Conservation (phyloP, 352 stramenopile genomes). For the Pythium aquatile region DNA sequence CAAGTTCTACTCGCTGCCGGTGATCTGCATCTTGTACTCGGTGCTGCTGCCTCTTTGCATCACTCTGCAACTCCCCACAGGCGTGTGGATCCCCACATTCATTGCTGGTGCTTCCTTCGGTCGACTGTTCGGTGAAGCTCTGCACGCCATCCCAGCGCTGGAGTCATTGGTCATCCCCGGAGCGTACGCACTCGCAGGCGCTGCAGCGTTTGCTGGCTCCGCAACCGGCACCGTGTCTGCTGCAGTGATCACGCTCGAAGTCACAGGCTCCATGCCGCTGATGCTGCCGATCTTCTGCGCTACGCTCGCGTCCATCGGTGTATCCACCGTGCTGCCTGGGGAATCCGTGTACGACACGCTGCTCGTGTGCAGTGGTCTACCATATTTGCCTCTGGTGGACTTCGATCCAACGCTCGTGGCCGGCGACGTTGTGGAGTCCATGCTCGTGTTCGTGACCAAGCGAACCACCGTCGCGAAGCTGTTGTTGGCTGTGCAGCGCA, state of each 20-base stretch:
- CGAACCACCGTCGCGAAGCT: slow-evolving; percentile 66
- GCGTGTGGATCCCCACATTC: slow-evolving; percentile 85
- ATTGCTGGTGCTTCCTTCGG: slow-evolving; percentile 81
- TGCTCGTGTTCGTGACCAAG: slow-evolving; percentile 76
- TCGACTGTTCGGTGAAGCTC: slow-evolving; percentile 68
- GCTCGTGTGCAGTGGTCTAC: slow-evolving; percentile 64
- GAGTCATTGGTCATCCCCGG: slow-evolving; percentile 42
- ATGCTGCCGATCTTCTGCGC: slow-evolving; percentile 83
- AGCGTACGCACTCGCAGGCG: slow-evolving; percentile 77
- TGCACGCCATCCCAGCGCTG: slow-evolving; percentile 24
- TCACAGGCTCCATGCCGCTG: slow-evolving; percentile 79
- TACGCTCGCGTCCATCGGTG: slow-evolving; percentile 61
- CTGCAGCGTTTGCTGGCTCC: slow-evolving; percentile 63
- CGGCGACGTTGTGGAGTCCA: slow-evolving; percentile 67
- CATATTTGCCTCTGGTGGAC: slow-evolving; percentile 83
- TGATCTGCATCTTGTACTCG: slow-evolving; percentile 50
- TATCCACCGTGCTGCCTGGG: slow-evolving; percentile 61
- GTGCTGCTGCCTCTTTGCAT: slow-evolving; percentile 79
- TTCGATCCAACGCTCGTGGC: slow-evolving; percentile 59
- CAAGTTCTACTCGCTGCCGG: slow-evolving; percentile 63
- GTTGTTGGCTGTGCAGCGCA: slow-evolving; percentile 65
- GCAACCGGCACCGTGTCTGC: slow-evolving; percentile 79
- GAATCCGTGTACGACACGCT: slow-evolving; percentile 87
- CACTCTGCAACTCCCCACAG: slow-evolving; percentile 75
- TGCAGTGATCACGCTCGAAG: slow-evolving; percentile 85